These are phyloP conservation scores for Nemania bipapillata DNA, from an alignment of 2,329 filamentous ascomycete genomes.

Conservation along the genomic window DNA sequence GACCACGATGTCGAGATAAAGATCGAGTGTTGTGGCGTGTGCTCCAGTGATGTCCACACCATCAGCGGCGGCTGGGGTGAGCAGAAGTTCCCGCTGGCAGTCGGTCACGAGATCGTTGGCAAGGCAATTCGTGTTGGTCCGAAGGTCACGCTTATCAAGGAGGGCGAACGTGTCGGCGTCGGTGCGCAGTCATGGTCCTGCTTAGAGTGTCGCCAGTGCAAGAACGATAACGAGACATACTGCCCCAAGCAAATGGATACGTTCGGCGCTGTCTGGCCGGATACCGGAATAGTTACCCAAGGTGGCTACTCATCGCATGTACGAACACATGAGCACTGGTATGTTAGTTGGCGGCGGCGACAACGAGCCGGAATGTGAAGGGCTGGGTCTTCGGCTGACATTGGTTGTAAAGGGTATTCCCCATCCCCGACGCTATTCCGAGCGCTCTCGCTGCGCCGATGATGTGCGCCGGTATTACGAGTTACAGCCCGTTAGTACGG, in stretches of 20 bases:
- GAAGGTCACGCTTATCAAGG: slow-evolving; percentile 70
- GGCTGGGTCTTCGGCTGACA: slow-evolving; percentile 2
- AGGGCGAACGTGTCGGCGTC: slow-evolving; percentile 74
- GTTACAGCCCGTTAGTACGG: slow-evolving; percentile 79
- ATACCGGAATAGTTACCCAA: slow-evolving; percentile 70
- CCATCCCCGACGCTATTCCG: slow-evolving; percentile 78
- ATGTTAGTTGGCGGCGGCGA: slow-evolving; percentile 40
- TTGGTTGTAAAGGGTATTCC: slow-evolving; percentile 63
- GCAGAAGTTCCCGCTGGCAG: slow-evolving; percentile 55
- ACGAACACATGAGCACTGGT: slow-evolving; percentile 80
- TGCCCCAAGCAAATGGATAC: slow-evolving; percentile 70
- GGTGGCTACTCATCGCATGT: slow-evolving; percentile 73
- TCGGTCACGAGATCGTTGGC: slow-evolving; percentile 79
- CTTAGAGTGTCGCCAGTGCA: slow-evolving; percentile 72
- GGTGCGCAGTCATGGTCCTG: slow-evolving; percentile 74
- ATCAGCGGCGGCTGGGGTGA: slow-evolving; percentile 73
- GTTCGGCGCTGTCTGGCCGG: slow-evolving; percentile 67
- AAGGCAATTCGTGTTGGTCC: slow-evolving; percentile 73
- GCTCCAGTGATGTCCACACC: slow-evolving; percentile 77
- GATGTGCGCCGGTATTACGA: slow-evolving; percentile 86
- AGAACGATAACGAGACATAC: slow-evolving; percentile 74
- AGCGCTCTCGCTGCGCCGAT: slow-evolving; percentile 76
- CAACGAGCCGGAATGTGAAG: background rate
- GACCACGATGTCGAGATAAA: slow-evolving; percentile 89
- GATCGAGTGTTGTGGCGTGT: slow-evolving; percentile 82